Conservation (phyloP, 306 rosid species). For the Prunus armeniaca region DNA sequence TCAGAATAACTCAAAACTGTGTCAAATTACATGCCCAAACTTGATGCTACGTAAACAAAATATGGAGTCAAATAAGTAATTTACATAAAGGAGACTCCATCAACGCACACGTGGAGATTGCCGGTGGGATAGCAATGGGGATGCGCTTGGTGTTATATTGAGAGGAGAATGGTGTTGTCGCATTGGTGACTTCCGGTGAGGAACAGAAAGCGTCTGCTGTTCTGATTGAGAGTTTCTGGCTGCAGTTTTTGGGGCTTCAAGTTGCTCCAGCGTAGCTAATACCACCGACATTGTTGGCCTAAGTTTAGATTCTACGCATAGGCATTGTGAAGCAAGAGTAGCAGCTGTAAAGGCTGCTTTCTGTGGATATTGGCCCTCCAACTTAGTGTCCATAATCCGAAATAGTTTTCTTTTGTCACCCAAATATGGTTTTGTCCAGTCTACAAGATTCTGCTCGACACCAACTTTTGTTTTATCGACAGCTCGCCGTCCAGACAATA, state of each 20-base stretch:
- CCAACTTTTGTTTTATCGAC: constrained; percentile 63
- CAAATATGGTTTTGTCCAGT: constrained; percentile 84
- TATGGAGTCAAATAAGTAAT: constrained; percentile 26
- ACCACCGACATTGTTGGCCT: constrained; percentile 85
- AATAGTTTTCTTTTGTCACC: constrained; percentile 68
- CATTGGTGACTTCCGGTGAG: constrained; percentile 46
- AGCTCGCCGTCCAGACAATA: constrained; percentile 74
- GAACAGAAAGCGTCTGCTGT: constrained; percentile 29
- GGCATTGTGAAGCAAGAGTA: constrained; percentile 70
- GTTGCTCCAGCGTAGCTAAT: constrained; percentile 58
- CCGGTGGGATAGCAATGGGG: constrained; percentile 56
- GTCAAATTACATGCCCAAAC: constrained; percentile 28
- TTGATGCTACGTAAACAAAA: constrained; percentile 21
- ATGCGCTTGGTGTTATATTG: constrained; percentile 46
- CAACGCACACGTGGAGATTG: constrained; percentile 43
- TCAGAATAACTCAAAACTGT: constrained; percentile 31
- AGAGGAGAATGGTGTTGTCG: constrained; percentile 43
- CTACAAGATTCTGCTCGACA: constrained; percentile 73
- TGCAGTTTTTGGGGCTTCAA: constrained; percentile 54
- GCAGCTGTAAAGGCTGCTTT: constrained; percentile 81
- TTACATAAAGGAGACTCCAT: constrained; percentile 25
- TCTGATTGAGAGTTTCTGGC: constrained; percentile 40
- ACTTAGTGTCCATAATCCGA: constrained; percentile 87
- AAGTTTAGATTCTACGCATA: constrained; percentile 60
- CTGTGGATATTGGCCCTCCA: constrained; percentile 88